Conservation (phyloP, 345 rosid species). For the Corchorus olitorius region DNA sequence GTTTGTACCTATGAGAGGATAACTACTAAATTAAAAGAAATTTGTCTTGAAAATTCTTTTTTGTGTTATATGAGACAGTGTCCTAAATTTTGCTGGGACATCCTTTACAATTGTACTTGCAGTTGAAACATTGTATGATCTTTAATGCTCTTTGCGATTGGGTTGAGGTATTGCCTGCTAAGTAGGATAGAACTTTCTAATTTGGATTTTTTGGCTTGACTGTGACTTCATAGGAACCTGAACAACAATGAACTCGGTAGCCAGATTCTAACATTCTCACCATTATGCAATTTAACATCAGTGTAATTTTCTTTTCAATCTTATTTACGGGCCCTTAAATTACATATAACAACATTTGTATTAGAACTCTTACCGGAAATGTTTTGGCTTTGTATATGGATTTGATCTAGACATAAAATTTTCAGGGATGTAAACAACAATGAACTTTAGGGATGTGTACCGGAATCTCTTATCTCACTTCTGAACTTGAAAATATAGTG, state of each 20-base stretch:
- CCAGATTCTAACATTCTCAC: conserved; percentile 41
- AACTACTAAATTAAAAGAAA: too few relatives aligned
- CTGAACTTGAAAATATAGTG: conserved; percentile 42
- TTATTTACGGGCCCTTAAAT: background rate
- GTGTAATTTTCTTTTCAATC: conserved; percentile 45
- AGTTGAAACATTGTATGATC: conserved; percentile 55
- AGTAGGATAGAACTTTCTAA: background rate
- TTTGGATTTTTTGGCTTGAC: background rate
- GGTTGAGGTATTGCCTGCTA: background rate
- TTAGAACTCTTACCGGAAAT: background rate
- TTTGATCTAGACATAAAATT: conserved; percentile 17
- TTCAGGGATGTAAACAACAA: conserved; percentile 61
- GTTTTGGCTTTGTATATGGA: background rate
- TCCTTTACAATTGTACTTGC: too few relatives aligned
- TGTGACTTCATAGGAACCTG: conserved; percentile 42
- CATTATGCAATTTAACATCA: conserved; percentile 44
- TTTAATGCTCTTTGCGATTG: background rate
- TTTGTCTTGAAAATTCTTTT: too few relatives aligned
- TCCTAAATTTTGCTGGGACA: too few relatives aligned
- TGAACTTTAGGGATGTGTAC: conserved; percentile 40
- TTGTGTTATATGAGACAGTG: too few relatives aligned
- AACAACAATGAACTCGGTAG: conserved; percentile 54
- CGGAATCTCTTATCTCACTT: conserved; percentile 37
- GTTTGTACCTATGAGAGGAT: too few relatives aligned
- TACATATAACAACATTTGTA: background rate